A percentile compares a stretch with the other conserved stretches of the same genome.
Evolutionary conservation across 306 rosid species (phyloP).

Genomic region (Vicia sativa): DNA sequence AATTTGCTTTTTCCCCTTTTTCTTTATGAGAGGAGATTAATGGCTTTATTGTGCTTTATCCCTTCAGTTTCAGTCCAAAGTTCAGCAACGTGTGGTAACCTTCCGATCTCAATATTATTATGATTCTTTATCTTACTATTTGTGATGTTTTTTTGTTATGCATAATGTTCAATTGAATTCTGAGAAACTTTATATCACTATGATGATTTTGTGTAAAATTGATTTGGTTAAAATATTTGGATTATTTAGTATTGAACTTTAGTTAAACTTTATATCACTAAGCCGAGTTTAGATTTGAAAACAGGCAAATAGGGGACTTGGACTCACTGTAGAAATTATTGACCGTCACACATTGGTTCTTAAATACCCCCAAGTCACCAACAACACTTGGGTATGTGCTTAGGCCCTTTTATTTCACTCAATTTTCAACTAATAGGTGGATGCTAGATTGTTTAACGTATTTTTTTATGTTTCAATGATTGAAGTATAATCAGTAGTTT

Average conservation of each 20-base stretch:
- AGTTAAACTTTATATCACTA: too few relatives aligned
- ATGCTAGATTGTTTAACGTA: slow-evolving; percentile 19
- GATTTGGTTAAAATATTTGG: too few relatives aligned
- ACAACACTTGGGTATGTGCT: slow-evolving; percentile 89
- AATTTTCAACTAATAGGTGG: slow-evolving; percentile 9
- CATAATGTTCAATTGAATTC: too few relatives aligned
- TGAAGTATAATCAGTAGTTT: slow-evolving; percentile 89
- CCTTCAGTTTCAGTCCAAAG: slow-evolving; percentile 68
- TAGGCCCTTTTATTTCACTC: slow-evolving; percentile 1
- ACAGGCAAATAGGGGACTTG: slow-evolving; percentile 94
- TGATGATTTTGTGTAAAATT: neutral
- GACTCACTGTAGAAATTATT: slow-evolving; percentile 78
- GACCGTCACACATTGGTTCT: slow-evolving; percentile 84
- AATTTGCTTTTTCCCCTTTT: too few relatives aligned
- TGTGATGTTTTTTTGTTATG: too few relatives aligned
- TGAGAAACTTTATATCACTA: too few relatives aligned
- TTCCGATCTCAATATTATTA: slow-evolving; percentile 25
- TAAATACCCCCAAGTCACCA: slow-evolving; percentile 85
- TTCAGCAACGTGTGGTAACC: slow-evolving; percentile 91
- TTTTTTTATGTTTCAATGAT: slow-evolving; percentile 11
- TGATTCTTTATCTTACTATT: neutral
- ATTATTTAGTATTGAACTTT: too few relatives aligned
- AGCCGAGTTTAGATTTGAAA: slow-evolving; percentile 38
- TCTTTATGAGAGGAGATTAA: too few relatives aligned
- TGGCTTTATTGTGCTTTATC: too few relatives aligned